A percentile compares a stretch with the other conserved stretches of the same genome.
These are phyloP conservation scores for Marasmius fiardii DNA, from an alignment of 1,284 basidiomycete genomes.

Conservation along the genomic window DNA sequence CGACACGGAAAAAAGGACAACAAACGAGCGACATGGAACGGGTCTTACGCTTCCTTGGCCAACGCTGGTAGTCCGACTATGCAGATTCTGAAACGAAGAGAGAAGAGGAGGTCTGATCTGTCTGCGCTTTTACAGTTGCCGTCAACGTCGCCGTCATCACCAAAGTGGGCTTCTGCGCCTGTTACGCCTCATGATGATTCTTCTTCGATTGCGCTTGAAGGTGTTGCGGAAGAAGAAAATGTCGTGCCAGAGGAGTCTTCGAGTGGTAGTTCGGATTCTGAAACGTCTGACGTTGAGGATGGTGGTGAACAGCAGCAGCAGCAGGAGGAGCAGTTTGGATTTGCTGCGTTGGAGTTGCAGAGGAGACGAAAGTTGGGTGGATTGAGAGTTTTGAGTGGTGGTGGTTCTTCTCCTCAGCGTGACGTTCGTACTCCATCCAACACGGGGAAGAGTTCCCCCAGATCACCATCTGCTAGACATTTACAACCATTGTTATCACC, in stretches of 20 bases:
- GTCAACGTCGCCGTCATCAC: no score
- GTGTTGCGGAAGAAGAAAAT: slow-evolving; percentile 29
- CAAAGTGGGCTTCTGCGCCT: slow-evolving; percentile 41
- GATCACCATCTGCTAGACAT: neutral
- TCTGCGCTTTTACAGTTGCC: slow-evolving; percentile 38
- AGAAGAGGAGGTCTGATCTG: slow-evolving; percentile 55
- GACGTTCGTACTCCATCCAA: slow-evolving; percentile 14
- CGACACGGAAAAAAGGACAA: slow-evolving; percentile 21
- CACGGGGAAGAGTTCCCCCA: neutral
- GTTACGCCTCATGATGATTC: slow-evolving; percentile 35
- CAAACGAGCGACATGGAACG: slow-evolving; percentile 75
- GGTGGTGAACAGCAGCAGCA: slow-evolving; percentile 14
- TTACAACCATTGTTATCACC: slow-evolving; percentile 14
- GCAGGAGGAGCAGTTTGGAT: slow-evolving; percentile 44
- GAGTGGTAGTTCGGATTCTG: slow-evolving; percentile 32
- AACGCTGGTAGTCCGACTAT: slow-evolving; percentile 40
- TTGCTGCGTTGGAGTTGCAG: slow-evolving; percentile 56
- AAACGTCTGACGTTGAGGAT: slow-evolving; percentile 23
- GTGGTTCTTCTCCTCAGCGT: no score
- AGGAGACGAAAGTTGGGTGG: slow-evolving; percentile 50
- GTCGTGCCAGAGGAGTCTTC: slow-evolving; percentile 13
- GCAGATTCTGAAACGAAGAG: slow-evolving; percentile 37
- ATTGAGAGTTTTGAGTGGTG: slow-evolving; percentile 39
- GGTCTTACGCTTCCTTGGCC: slow-evolving; percentile 51
- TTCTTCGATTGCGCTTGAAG: slow-evolving; percentile 7